These are phyloP conservation scores for Stentor coeruleus DNA, from an alignment of 73 alveolate genomes.

Conservation along the genomic window DNA sequence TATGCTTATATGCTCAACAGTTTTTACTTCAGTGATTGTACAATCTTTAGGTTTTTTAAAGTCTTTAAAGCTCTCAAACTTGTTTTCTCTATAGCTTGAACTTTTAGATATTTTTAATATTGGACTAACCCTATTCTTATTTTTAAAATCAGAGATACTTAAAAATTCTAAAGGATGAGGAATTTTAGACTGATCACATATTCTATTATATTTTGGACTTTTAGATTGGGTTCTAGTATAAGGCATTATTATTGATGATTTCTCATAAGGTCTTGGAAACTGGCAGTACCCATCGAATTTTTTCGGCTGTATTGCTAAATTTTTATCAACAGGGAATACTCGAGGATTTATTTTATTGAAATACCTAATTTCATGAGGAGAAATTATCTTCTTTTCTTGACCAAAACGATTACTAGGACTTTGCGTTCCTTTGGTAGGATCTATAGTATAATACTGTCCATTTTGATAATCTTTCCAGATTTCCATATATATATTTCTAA, in stretches of 20 bases:
- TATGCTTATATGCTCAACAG: neutral
- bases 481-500: neutral
- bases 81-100: neutral
- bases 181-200: neutral
- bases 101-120: neutral
- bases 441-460: neutral
- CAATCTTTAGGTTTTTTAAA: neutral
- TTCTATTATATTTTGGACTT: neutral
- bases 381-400: neutral
- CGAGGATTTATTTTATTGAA: neutral
- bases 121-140: neutral
- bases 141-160: neutral
- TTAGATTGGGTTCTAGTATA: neutral
- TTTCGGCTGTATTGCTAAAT: constrained; percentile 2
- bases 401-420: constrained; percentile 8
- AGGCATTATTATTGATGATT: neutral
- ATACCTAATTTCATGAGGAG: neutral
- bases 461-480: neutral
- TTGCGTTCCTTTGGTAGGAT: neutral
- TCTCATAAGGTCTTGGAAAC: neutral
- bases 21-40: neutral
- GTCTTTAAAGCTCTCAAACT: neutral
- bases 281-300: constrained; percentile 19
- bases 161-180: neutral
- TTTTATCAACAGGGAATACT: neutral